Evolutionary conservation across 2,329 filamentous ascomycete genomes (phyloP), one percentile per base, ranked within the genome.

Genomic region (Balansia obtecta): DNA sequence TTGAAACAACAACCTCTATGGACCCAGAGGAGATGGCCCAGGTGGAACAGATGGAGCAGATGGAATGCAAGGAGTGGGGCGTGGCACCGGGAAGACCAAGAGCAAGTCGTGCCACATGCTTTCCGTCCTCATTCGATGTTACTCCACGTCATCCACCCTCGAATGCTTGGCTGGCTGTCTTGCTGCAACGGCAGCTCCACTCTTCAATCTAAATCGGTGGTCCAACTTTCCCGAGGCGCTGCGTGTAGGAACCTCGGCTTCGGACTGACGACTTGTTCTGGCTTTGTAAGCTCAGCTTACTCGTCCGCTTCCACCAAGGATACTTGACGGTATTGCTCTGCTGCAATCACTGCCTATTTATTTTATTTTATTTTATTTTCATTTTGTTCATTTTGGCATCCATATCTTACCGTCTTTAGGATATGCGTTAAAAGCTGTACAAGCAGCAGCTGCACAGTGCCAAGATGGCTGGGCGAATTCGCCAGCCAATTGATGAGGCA

Each of bases 401-500:
- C n/a, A n/a, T n/a, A n/a, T n/a, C n/a, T 37, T 37, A 15, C 38
- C 18, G 15, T 40, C 16, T 16, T 20, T 42, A 5, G 40, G 40
- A 42, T 18, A 27, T 27, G 27, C 27, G 20, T 3, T 4, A 5
- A 2, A 10, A 42, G 40, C 16, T 18, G 11, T 2, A 42, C 16
- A 27, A 40, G 44, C 12, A 40, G 44, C 12, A 40, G 12, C 9
- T 15, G 22, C 16, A n/a, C n/a, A 27, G 16, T 18, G 10, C 32
- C 54, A 61, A 51, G 49, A 84, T 96, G 91, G 91, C 93, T 49
- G 91, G 91, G 60, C 76, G 76, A 55, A 83, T 98, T 52, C 83
- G 93, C 65, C 93, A 98, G 65, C 87, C 88, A 42, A 94, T 98
- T 63, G 87, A 97, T 64, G 70, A 91, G 60, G 71, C 77, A 61